phyloP scores from a whole-genome alignment of 2,329 filamentous ascomycete genomes.

The Aspergillus transmontanensis region DNA sequence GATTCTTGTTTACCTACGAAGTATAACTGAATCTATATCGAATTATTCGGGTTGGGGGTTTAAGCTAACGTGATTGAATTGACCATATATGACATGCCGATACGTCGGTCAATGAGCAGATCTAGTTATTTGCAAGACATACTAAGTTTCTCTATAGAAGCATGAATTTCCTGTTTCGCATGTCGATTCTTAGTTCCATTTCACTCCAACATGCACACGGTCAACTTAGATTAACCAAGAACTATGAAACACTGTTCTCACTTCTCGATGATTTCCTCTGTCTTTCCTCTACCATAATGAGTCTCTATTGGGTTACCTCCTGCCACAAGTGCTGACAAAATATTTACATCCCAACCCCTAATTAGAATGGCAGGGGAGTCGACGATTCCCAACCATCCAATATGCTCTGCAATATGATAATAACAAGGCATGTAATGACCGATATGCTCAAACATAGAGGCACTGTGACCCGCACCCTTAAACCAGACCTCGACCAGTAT shows the following conservation, averaged over 20 bases:
- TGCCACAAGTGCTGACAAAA: not conserved
- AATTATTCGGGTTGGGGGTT: too few relatives aligned
- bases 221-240: not conserved
- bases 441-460: not conserved
- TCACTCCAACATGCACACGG: not conserved
- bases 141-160: not conserved
- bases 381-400: not conserved
- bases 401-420: not conserved
- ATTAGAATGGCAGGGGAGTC: not conserved
- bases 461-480: not conserved
- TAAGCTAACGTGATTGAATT: too few relatives aligned
- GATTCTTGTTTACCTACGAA: not conserved
- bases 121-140: too few relatives aligned
- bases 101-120: too few relatives aligned
- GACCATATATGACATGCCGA: too few relatives aligned
- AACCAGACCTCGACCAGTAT: not conserved
- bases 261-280: not conserved
- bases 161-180: not conserved
- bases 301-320: too few relatives aligned
- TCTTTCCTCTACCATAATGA: not conserved
- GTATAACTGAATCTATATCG: not conserved
- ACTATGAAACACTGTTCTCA: not conserved
- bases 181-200: not conserved
- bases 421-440: not conserved
- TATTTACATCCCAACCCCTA: not conserved